These are phyloP conservation scores for Rhodamnia rubescens DNA, from an alignment of 345 rosid species.

Conservation along the genomic window DNA sequence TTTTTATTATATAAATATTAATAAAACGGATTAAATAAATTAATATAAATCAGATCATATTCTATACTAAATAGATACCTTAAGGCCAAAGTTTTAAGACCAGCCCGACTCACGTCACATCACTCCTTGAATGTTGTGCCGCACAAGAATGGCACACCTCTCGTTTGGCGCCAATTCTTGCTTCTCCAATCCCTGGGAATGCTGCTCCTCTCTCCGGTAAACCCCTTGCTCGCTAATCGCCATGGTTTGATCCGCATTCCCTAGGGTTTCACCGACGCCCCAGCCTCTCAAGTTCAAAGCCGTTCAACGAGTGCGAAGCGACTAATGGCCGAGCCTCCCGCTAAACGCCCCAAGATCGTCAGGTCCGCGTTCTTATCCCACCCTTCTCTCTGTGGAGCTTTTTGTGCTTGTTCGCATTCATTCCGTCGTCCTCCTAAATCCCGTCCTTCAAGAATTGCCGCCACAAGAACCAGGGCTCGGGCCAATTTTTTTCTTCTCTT, in stretches of 20 bases:
- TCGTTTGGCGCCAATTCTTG: background rate
- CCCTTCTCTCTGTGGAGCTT: background rate
- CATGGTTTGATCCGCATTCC: background rate
- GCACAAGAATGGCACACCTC: background rate
- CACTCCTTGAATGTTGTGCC: background rate
- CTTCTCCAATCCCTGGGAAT: background rate
- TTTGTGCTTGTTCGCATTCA: background rate
- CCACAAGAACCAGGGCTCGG: background rate
- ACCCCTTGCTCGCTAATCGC: background rate
- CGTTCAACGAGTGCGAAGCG: background rate
- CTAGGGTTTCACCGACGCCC: background rate
- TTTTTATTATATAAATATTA: too few species aligned
- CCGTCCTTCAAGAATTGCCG: background rate
- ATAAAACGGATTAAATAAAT: too few species aligned
- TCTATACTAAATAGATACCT: too few species aligned
- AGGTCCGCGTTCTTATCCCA: constrained; percentile 11
- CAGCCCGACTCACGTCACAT: background rate
- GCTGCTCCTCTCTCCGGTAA: background rate
- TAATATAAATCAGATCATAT: too few species aligned
- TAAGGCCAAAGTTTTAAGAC: too few species aligned
- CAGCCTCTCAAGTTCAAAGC: background rate
- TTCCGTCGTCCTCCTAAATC: background rate
- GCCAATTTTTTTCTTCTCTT: background rate
- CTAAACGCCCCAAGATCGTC: constrained; percentile 40
- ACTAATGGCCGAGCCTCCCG: constrained; percentile 20